Conservation (phyloP, 257 asterid species). For the Petunia axillaris region DNA sequence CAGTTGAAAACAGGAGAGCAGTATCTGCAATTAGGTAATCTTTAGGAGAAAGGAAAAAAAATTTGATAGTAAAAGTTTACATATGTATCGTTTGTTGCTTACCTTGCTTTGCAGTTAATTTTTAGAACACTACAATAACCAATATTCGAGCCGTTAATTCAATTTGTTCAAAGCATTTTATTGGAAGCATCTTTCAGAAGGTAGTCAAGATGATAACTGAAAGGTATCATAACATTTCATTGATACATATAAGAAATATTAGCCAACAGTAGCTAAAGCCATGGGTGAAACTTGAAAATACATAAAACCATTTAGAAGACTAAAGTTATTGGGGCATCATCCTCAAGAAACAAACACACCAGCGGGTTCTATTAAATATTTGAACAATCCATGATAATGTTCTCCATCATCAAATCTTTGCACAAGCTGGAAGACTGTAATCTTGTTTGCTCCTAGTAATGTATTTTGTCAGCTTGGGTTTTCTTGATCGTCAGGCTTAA, state of each 20-base stretch:
- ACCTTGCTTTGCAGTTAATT: background rate
- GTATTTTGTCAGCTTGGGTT: background rate
- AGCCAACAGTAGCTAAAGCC: background rate
- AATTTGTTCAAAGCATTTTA: background rate
- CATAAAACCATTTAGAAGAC: constrained; percentile 18
- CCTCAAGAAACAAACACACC: background rate
- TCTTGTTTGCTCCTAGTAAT: background rate
- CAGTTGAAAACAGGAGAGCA: background rate
- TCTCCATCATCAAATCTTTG: constrained; percentile 6
- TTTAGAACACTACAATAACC: background rate
- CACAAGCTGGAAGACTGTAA: background rate
- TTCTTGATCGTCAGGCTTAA: background rate
- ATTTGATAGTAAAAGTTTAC: background rate
- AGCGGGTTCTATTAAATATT: background rate
- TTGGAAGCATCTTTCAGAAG: background rate
- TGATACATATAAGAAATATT: constrained; percentile 1
- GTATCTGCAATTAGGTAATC: constrained; percentile 11
- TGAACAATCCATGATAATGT: background rate
- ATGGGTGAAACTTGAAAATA: background rate
- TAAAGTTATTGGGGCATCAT: background rate
- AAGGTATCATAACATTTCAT: constrained; percentile 7
- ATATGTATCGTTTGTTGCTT: background rate
- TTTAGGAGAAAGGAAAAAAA: background rate
- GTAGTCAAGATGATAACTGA: background rate
- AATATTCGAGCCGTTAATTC: background rate